Conservation (phyloP, 352 stramenopile species). For the Pelagophyceae sp. region DNA sequence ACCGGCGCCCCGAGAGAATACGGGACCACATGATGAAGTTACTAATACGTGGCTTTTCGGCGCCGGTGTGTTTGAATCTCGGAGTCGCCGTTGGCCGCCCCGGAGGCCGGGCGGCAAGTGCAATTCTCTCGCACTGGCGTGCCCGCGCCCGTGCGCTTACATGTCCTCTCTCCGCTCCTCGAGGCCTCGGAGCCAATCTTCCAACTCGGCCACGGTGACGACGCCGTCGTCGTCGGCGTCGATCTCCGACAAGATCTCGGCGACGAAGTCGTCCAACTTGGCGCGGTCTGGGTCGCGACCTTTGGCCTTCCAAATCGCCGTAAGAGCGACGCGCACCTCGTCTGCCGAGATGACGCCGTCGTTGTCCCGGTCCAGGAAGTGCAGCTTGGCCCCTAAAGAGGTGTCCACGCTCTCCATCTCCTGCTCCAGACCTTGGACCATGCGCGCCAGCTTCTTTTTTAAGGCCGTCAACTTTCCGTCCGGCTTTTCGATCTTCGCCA, state of each 20-base stretch:
- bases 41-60: neutral
- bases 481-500: slow-evolving; percentile 43
- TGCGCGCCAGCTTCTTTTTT: slow-evolving; percentile 79
- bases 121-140: neutral
- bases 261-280: slow-evolving; percentile 29
- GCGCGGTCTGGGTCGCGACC: slow-evolving; percentile 82
- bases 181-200: slow-evolving; percentile 61
- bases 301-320: slow-evolving; percentile 82
- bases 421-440: slow-evolving; percentile 83
- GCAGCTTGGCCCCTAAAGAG: slow-evolving; percentile 92
- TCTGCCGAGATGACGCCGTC: slow-evolving; percentile 87
- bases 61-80: neutral
- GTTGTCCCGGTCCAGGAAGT: slow-evolving; percentile 91
- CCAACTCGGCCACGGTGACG: slow-evolving; percentile 83
- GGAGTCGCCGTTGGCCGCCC: too few species aligned
- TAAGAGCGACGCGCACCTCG: slow-evolving; percentile 86
- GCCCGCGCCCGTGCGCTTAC: neutral
- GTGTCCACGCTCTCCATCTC: slow-evolving; percentile 86
- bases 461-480: slow-evolving; percentile 60
- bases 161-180: neutral
- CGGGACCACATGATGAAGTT: neutral
- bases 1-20: neutral
- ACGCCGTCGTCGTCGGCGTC: slow-evolving; percentile 53
- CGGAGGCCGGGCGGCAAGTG: neutral
- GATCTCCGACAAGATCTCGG: slow-evolving; percentile 20